Evolutionary conservation across 2,329 filamentous ascomycete species (phyloP), one percentile per base, ranked within the genome.

Genomic region (Aureobasidium melanogenum): DNA sequence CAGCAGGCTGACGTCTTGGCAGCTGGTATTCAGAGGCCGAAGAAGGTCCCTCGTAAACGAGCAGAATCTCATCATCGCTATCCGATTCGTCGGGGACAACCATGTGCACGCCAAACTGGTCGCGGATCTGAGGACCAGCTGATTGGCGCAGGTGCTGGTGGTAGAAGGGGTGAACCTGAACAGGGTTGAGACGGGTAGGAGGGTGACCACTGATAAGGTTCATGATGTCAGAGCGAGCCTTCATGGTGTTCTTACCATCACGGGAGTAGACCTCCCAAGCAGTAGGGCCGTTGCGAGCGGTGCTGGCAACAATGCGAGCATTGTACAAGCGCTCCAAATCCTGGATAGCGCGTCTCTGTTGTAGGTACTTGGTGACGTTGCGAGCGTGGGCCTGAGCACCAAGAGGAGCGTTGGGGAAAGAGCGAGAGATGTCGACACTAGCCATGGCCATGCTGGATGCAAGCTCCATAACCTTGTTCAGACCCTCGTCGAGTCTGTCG

Each of bases 211-310:
- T 83, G 67, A 93, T 84, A 62, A 94, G 83, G 67, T 83, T 84
- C 71, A 84, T 86, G 69, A 94, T 86, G 68, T 91, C 88, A 7
- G 84, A 83, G 69, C 88, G 87, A 8, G 88, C 88, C 67, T 86
- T 86, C 70, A 89, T 84, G 30, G 84, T 83, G 70, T 91, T 95
- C 79, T 94, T 95, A 66, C 87, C 86, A 68, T 96, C 89, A 39
- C 88, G 84, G 7, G 90, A 89, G 75, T 92, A 96, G 60, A 97
- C 83, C 72, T 96, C 88, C 91, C 92, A 96, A 0, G 87, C 86
- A 47, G 88, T 84, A 12, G 85, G 85, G 38, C 86, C 86, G 47
- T 89, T 85, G 54, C 83, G 80, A 3, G 84, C 82, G 65, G 82
- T 83, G 0, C 91, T 89, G 1, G 91, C 86, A 68, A 93, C 89